Conservation (phyloP, 208 protist species). For the Leishmania turanica region DNA sequence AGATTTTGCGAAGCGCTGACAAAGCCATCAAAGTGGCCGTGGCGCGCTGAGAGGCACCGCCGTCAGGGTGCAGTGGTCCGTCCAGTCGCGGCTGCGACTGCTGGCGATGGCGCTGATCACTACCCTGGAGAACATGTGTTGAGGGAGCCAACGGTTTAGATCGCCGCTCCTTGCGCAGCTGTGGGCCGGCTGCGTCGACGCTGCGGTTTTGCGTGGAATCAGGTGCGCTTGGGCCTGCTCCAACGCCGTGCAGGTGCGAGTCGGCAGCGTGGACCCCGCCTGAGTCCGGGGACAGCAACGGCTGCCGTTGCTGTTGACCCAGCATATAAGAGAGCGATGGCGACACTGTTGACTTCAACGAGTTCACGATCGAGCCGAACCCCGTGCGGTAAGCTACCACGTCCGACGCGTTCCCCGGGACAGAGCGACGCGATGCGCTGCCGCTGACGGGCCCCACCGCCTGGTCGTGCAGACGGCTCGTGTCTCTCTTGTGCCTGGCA, state of each 20-base stretch:
- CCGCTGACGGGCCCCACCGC: background rate
- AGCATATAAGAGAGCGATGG: background rate
- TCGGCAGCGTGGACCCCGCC: background rate
- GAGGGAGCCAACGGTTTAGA: slow-evolving; percentile 25
- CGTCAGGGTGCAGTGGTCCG: background rate
- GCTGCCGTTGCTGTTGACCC: background rate
- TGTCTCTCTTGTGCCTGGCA: slow-evolving; percentile 23
- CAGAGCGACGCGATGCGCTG: slow-evolving; percentile 1
- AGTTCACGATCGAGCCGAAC: background rate
- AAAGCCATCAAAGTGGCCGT: slow-evolving; percentile 23
- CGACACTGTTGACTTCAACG: background rate
- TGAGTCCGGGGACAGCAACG: background rate
- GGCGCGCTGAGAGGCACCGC: slow-evolving; percentile 14
- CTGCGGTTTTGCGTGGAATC: background rate
- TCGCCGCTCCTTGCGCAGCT: slow-evolving; percentile 31
- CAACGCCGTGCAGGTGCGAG: background rate
- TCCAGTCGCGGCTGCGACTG: slow-evolving; percentile 2
- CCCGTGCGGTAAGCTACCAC: background rate
- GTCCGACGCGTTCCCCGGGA: slow-evolving; percentile 3
- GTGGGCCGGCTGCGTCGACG: slow-evolving; percentile 8
- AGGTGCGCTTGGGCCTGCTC: background rate
- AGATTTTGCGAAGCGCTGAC: slow-evolving; percentile 23
- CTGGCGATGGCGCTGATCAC: background rate
- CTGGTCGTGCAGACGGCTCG: background rate
- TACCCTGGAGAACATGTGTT: background rate